Percentiles rank a stretch among this genome's conserved stretches.
Conservation (phyloP, 1,139 yeast species). For the Meyerozyma elateridarum region DNA sequence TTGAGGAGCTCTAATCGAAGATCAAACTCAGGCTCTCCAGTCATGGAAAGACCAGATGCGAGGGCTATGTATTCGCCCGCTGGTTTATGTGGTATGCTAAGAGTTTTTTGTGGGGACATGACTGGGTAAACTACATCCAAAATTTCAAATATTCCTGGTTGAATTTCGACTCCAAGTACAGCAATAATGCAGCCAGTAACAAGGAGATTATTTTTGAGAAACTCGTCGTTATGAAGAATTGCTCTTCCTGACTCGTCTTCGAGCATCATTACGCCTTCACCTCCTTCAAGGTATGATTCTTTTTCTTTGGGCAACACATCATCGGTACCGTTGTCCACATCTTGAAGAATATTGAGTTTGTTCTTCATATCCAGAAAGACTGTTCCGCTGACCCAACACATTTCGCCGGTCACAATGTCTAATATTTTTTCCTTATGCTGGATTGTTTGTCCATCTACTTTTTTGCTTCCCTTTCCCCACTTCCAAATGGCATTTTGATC, state of each 20-base stretch:
- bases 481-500: constrained; percentile 36
- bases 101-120: constrained; percentile 51
- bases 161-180: constrained; percentile 78
- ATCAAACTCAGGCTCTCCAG: constrained; percentile 34
- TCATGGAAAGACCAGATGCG: constrained; percentile 68
- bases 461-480: constrained; percentile 45
- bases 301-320: constrained; percentile 42
- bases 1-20: constrained; percentile 56
- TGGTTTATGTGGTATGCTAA: constrained; percentile 10
- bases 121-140: constrained; percentile 75
- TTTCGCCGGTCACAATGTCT: constrained; percentile 64
- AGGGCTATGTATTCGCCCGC: constrained; percentile 46
- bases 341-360: constrained; percentile 80
- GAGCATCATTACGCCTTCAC: constrained; percentile 60
- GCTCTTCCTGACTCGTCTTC: constrained; percentile 96
- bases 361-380: constrained; percentile 77
- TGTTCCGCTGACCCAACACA: constrained; percentile 91
- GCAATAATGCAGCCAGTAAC: constrained; percentile 90
- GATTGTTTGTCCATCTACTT: constrained; percentile 31
- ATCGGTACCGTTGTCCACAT: constrained; percentile 60
- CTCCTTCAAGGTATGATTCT: constrained; percentile 22
- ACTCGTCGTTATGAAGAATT: constrained; percentile 59
- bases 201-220: constrained; percentile 43
- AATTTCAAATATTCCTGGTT: constrained; percentile 80
- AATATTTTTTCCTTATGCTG: constrained; percentile 58